phyloP scores from a whole-genome alignment of 441 rosid genomes.

The Geranium incanum region DNA sequence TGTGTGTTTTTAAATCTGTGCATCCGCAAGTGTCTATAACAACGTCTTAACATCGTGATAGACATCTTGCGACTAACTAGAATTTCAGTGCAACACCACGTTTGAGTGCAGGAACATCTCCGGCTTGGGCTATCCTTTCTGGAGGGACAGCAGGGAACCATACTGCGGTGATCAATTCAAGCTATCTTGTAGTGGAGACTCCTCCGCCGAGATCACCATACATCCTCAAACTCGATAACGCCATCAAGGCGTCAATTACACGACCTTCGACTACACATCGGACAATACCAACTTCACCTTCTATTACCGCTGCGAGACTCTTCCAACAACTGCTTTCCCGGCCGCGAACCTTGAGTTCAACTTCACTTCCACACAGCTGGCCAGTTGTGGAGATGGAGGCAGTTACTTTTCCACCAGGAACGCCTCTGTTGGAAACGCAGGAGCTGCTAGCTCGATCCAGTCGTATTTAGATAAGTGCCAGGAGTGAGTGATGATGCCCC shows the following conservation, averaged over 20 bases:
- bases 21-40: too few relatives aligned
- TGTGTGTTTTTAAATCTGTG: too few relatives aligned
- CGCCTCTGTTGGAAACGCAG: too few relatives aligned
- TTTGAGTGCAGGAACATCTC: constrained; percentile 16
- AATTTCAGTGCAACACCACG: constrained; percentile 19
- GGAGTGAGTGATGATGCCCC: neutral
- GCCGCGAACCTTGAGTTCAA: neutral
- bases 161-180: constrained; percentile 14
- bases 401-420: neutral
- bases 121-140: constrained; percentile 21
- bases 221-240: constrained; percentile 15
- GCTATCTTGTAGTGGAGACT: constrained; percentile 10
- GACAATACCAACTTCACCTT: constrained; percentile 20
- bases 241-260: constrained; percentile 10
- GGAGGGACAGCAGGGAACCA: constrained; percentile 11
- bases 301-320: constrained; percentile 17
- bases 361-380: neutral
- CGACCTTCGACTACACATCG: constrained; percentile 17
- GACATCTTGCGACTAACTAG: too few relatives aligned
- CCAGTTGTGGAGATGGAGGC: neutral
- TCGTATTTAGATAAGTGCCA: neutral
- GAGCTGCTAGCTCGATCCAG: too few relatives aligned
- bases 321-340: too few relatives aligned
- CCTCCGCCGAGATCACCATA: constrained; percentile 19
- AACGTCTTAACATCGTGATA: too few relatives aligned